Evolutionary conservation across 2,329 filamentous ascomycete species (phyloP).

Genomic region (Westerdykella sp.): DNA sequence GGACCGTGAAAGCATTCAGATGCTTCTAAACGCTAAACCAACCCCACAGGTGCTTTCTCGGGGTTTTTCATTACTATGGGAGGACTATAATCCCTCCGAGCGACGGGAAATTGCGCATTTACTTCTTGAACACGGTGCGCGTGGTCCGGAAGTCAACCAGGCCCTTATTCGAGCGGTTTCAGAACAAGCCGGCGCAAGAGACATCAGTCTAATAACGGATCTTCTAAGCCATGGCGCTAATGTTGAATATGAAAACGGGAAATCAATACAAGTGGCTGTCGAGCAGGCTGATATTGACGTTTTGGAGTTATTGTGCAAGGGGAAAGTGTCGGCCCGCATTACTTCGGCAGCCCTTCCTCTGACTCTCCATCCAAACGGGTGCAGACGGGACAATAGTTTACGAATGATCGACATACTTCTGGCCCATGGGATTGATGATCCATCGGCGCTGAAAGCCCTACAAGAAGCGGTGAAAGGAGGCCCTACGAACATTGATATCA

Average conservation of each 20-base stretch:
- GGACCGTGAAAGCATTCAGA: constrained; percentile 16
- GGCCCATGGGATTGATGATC: constrained; percentile 18
- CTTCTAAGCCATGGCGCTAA: constrained; percentile 20
- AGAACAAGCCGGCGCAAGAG: constrained; percentile 20
- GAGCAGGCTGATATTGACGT: constrained; percentile 23
- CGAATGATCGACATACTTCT: constrained; percentile 26
- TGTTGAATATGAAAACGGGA: constrained; percentile 21
- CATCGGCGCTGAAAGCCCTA: constrained; percentile 16
- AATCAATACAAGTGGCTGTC: constrained; percentile 20
- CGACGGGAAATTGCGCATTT: constrained; percentile 17
- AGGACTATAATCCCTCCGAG: constrained; percentile 16
- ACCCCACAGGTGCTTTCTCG: constrained; percentile 17
- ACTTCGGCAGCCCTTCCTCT: constrained; percentile 25
- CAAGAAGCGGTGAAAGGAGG: constrained; percentile 26
- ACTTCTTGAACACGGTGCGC: constrained; percentile 22
- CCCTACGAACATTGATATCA: constrained; percentile 26
- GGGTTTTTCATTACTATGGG: constrained; percentile 17
- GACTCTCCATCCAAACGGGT: constrained; percentile 20
- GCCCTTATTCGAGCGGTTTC: constrained; percentile 24
- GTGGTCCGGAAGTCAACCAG: constrained; percentile 23
- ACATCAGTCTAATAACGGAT: constrained; percentile 21
- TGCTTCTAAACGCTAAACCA: constrained; percentile 18
- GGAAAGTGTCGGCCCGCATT: constrained; percentile 13
- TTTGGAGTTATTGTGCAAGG: constrained; percentile 21
- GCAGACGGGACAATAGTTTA: constrained; percentile 17